These are phyloP conservation scores for Boletus sp. DNA, from an alignment of 768 basidiomycete genomes.

Conservation along the genomic window DNA sequence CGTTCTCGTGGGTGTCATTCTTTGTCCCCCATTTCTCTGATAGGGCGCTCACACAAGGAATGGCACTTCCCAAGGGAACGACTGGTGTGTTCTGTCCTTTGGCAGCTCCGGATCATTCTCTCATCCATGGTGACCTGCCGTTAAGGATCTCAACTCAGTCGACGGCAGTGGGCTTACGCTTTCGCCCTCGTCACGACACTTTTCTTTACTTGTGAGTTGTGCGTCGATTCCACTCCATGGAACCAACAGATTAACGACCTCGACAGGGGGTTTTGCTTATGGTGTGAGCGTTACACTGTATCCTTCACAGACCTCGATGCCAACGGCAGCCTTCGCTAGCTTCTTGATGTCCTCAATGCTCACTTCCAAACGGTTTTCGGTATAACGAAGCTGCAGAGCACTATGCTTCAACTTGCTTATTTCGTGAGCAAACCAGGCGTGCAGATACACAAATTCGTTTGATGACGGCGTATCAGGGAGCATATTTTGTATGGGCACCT, in stretches of 20 bases:
- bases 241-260: neutral
- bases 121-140: neutral
- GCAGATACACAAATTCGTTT: neutral
- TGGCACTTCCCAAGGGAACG: slow-evolving; percentile 39
- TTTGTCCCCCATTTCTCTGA: slow-evolving; percentile 2
- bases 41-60: slow-evolving; percentile 11
- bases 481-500: slow-evolving; percentile 60
- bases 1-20: neutral
- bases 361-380: slow-evolving; percentile 72
- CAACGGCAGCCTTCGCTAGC: slow-evolving; percentile 36
- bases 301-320: neutral
- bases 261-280: slow-evolving; percentile 64
- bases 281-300: slow-evolving; percentile 40
- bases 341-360: slow-evolving; percentile 65
- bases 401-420: slow-evolving; percentile 71
- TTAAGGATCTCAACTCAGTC: slow-evolving; percentile 39
- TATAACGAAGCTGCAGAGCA: slow-evolving; percentile 67
- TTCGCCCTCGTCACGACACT: slow-evolving; percentile 70
- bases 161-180: slow-evolving; percentile 49
- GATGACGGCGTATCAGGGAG: slow-evolving; percentile 37
- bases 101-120: neutral
- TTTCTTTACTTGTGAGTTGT: slow-evolving; percentile 64
- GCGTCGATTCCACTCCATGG: neutral
- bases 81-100: slow-evolving; percentile 34
- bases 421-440: slow-evolving; percentile 42